A percentile compares a stretch with the other conserved stretches of the same genome.
Conservation (phyloP, 2,329 filamentous ascomycete genomes). For the Diaporthe ilicicola region DNA sequence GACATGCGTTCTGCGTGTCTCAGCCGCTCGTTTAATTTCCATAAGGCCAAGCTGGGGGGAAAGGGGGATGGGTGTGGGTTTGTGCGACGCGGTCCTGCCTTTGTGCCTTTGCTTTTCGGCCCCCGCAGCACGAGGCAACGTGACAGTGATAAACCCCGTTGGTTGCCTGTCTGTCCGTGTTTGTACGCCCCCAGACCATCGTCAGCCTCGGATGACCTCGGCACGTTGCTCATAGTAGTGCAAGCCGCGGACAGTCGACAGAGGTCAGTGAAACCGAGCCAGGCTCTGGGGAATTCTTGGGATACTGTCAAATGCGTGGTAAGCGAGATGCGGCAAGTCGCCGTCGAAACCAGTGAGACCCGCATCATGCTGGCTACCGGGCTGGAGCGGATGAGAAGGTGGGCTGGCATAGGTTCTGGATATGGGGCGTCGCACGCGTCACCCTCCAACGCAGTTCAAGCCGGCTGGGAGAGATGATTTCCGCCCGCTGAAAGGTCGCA, state of each 20-base stretch:
- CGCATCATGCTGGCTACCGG: conserved; percentile 12
- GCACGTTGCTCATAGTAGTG: background rate
- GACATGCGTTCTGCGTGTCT: conserved; percentile 18
- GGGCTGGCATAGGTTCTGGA: background rate
- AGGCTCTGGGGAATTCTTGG: background rate
- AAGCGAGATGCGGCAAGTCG: conserved; percentile 5
- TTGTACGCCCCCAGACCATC: background rate
- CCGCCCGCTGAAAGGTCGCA: background rate
- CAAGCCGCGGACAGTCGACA: background rate
- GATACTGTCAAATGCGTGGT: background rate
- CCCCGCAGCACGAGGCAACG: background rate
- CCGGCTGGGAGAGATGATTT: background rate
- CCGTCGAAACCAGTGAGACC: conserved; percentile 5
- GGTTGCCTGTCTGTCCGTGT: background rate
- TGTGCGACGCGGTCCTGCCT: conserved; percentile 2
- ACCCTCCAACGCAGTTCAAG: background rate
- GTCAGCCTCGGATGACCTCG: background rate
- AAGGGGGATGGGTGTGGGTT: background rate
- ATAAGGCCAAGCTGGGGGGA: background rate
- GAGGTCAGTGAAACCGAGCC: background rate
- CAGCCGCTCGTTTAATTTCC: conserved; percentile 17
- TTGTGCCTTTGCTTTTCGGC: background rate
- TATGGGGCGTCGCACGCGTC: background rate
- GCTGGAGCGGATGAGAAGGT: background rate
- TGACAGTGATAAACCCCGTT: background rate